Evolutionary conservation across 257 asterid species (phyloP).

Genomic region (Przewalskia tangutica): DNA sequence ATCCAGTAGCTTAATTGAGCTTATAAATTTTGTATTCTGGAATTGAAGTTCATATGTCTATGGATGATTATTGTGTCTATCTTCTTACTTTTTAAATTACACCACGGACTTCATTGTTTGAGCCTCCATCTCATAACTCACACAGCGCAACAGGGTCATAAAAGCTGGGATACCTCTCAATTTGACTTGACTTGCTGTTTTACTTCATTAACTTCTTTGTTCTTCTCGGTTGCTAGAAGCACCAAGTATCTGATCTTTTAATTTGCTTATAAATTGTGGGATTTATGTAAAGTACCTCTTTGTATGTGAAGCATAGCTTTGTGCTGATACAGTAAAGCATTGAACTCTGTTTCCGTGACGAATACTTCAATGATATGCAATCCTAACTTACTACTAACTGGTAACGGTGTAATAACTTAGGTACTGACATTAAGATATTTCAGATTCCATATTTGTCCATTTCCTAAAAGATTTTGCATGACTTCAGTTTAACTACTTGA

Average conservation of each 20-base stretch:
- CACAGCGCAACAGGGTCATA: neutral
- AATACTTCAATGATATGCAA: neutral
- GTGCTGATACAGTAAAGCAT: neutral
- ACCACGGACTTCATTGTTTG: neutral
- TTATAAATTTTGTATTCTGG: neutral
- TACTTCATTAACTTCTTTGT: neutral
- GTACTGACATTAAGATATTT: neutral
- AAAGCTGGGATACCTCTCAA: neutral
- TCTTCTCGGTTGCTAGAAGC: neutral
- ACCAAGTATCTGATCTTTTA: neutral
- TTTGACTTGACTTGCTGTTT: neutral
- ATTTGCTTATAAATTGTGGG: neutral
- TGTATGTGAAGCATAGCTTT: neutral
- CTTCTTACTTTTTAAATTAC: neutral
- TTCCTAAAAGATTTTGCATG: neutral
- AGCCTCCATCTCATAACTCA: neutral
- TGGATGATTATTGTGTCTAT: neutral
- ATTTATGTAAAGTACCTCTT: neutral
- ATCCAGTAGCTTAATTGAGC: slow-evolving; percentile 20
- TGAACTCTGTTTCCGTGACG: neutral
- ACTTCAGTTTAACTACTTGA: neutral
- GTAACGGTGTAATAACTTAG: neutral
- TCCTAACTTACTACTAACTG: neutral
- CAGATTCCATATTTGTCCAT: neutral
- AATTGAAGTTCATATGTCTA: neutral